Conservation (phyloP, 306 rosid species). For the Urtica urens region DNA sequence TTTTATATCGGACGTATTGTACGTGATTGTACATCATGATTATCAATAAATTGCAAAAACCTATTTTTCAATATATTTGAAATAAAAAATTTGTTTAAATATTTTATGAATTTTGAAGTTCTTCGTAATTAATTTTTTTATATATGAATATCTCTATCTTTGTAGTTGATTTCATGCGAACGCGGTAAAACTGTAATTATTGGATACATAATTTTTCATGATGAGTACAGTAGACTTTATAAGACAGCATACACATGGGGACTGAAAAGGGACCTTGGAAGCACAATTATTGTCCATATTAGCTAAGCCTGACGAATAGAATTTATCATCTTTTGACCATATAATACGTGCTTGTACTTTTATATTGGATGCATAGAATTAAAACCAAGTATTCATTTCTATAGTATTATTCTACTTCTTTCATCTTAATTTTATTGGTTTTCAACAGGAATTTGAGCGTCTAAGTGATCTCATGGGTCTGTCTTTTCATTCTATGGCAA, state of each 20-base stretch:
- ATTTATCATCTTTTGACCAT: not conserved
- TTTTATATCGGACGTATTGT: not conserved
- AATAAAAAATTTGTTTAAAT: too few species aligned
- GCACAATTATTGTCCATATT: constrained; percentile 7
- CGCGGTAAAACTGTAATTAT: not conserved
- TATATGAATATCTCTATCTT: not conserved
- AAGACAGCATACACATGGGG: constrained; percentile 5
- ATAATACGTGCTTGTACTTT: not conserved
- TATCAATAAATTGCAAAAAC: not conserved
- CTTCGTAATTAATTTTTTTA: not conserved
- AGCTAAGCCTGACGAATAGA: constrained; percentile 2
- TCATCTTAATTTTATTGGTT: not conserved
- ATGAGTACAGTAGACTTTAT: constrained; percentile 1
- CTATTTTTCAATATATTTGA: not conserved
- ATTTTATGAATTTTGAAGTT: not conserved
- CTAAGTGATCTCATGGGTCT: too few species aligned
- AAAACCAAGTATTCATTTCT: not conserved
- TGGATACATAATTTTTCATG: constrained; percentile 7
- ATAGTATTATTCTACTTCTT: not conserved
- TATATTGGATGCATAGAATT: not conserved
- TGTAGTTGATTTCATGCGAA: not conserved
- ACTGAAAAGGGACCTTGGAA: constrained; percentile 8
- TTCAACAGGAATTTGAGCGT: too few species aligned
- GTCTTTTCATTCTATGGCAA: too few species aligned
- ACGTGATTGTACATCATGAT: not conserved